These are phyloP conservation scores for Typha latifolia DNA, from an alignment of 176 grass and related monocot genomes.

Conservation along the genomic window DNA sequence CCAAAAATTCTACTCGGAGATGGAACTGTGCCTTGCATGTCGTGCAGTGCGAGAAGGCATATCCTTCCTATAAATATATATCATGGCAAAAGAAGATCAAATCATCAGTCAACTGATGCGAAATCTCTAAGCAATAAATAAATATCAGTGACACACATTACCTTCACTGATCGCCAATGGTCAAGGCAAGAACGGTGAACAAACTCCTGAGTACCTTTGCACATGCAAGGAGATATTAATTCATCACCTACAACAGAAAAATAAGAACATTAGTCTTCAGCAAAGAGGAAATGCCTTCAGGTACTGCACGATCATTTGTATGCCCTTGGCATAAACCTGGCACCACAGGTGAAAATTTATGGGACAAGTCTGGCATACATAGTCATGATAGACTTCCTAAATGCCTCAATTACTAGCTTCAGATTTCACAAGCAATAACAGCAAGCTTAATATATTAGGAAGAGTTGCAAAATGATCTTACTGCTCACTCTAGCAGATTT, in stretches of 20 bases:
- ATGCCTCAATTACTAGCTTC: background rate
- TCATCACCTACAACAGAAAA: conserved; percentile 65
- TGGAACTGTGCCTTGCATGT: conserved; percentile 98
- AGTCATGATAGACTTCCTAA: background rate
- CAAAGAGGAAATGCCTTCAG: background rate
- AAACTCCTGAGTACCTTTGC: conserved; percentile 98
- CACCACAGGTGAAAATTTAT: background rate
- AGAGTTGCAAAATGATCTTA: background rate
- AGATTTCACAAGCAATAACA: background rate
- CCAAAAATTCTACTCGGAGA: conserved; percentile 70
- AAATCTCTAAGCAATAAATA: background rate
- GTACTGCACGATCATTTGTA: background rate
- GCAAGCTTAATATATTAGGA: background rate
- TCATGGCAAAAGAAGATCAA: background rate
- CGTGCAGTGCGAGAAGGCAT: conserved; percentile 94
- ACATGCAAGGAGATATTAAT: conserved; percentile 95
- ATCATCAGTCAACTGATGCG: background rate
- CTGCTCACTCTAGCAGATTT: background rate
- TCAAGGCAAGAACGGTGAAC: conserved; percentile 96
- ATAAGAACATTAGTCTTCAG: background rate
- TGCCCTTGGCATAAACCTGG: background rate
- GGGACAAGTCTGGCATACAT: background rate
- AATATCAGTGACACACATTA: conserved; percentile 7
- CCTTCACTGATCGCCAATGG: conserved; percentile 98
- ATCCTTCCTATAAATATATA: conserved; percentile 52